Conservation (phyloP, 108 stramenopile species). For the Nitzschia palea region DNA sequence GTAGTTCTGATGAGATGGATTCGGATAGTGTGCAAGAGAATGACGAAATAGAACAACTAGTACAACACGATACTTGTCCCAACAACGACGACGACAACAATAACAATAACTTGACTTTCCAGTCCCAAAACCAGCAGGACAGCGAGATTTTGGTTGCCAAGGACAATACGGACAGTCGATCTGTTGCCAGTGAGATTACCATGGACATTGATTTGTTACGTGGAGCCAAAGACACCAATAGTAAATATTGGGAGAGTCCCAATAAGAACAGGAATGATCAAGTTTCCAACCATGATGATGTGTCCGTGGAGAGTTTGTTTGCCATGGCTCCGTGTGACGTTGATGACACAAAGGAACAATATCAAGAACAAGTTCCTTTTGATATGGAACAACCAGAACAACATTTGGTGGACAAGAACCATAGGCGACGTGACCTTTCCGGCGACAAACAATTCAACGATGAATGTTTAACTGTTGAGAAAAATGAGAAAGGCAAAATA, state of each 20-base stretch:
- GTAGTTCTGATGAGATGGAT: neutral
- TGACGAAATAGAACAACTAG: neutral
- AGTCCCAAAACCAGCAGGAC: neutral
- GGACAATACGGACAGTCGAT: constrained; percentile 7
- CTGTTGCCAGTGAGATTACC: constrained; percentile 16
- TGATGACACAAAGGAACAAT: neutral
- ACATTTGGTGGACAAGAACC: too few species aligned
- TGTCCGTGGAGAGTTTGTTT: neutral
- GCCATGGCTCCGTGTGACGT: neutral
- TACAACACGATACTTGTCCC: neutral
- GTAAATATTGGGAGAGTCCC: neutral
- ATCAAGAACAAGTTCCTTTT: too few species aligned
- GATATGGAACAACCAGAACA: too few species aligned
- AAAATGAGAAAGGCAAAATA: too few species aligned
- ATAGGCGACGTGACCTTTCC: too few species aligned
- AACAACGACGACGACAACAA: neutral
- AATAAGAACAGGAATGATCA: neutral
- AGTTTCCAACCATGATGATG: neutral
- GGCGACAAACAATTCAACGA: too few species aligned
- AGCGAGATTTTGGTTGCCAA: too few species aligned
- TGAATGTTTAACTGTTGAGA: too few species aligned
- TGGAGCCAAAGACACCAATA: neutral
- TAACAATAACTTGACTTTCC: neutral
- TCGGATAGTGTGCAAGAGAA: neutral
- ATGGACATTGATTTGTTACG: constrained; percentile 14